These are phyloP conservation scores for Leccinum subgranulosum DNA, from an alignment of 768 basidiomycete species.

Conservation along the genomic window DNA sequence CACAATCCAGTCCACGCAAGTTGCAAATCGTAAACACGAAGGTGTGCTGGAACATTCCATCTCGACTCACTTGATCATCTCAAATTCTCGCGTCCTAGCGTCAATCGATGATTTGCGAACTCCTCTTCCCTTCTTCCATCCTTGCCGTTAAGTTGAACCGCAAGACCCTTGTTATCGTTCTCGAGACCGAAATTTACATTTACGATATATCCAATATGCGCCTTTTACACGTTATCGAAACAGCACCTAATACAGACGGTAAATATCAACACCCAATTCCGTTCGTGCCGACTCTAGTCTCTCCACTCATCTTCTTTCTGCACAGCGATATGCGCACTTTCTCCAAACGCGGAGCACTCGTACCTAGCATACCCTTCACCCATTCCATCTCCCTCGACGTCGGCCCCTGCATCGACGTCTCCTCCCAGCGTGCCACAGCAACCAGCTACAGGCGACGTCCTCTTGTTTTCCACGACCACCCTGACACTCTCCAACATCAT, in stretches of 20 bases:
- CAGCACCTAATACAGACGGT: constrained; percentile 94
- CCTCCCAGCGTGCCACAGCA: constrained; percentile 43
- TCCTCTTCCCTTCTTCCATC: constrained; percentile 94
- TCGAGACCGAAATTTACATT: constrained; percentile 98
- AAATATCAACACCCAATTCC: constrained; percentile 12
- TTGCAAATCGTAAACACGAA: constrained; percentile 99
- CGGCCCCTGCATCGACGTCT: constrained; percentile 39
- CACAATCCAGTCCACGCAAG: constrained; percentile 85
- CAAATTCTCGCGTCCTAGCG: constrained; percentile 46
- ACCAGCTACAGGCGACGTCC: constrained; percentile 71
- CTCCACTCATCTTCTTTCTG: constrained; percentile 1
- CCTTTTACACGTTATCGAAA: constrained; percentile 95
- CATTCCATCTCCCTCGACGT: constrained; percentile 75
- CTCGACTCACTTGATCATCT: constrained; percentile 1
- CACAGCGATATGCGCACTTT: constrained; percentile 89
- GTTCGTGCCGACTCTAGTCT: background rate
- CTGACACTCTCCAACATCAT: constrained; percentile 93
- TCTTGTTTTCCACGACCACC: constrained; percentile 90
- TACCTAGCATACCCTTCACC: constrained; percentile 97
- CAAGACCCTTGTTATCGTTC: constrained; percentile 91
- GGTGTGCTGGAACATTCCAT: constrained; percentile 41
- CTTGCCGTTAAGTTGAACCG: constrained; percentile 98
- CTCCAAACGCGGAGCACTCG: constrained; percentile 88
- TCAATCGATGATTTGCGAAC: constrained; percentile 98
- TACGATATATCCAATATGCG: constrained; percentile 99